Conservation (phyloP, 2,329 filamentous ascomycete species). For the Aspergillus awamori region DNA sequence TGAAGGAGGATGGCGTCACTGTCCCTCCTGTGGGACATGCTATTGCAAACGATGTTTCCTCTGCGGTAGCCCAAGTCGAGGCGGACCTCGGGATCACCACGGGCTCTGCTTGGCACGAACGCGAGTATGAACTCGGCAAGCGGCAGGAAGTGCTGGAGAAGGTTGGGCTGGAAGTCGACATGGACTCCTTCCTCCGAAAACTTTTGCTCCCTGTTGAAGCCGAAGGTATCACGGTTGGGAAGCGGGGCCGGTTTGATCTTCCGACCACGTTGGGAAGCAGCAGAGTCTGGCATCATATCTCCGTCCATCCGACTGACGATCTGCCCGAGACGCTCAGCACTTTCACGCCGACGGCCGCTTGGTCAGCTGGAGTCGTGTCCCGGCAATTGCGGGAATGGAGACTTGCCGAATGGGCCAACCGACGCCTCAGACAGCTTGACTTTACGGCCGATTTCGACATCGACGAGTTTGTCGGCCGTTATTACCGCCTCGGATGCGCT, state of each 20-base stretch:
- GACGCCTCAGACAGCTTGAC: conserved; percentile 85
- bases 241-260: conserved; percentile 77
- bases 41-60: conserved; percentile 83
- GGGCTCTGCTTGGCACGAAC: conserved; percentile 68
- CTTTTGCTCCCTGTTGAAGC: conserved; percentile 77
- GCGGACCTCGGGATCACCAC: conserved; percentile 76
- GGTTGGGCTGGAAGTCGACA: conserved; percentile 77
- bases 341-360: conserved; percentile 74
- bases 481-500: conserved; percentile 78
- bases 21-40: conserved; percentile 74
- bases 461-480: conserved; percentile 86
- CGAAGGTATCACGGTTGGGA: conserved; percentile 79
- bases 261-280: conserved; percentile 75
- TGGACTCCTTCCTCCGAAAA: conserved; percentile 78
- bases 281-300: conserved; percentile 92
- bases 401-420: conserved; percentile 93
- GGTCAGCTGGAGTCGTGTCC: conserved; percentile 92
- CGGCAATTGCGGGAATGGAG: conserved; percentile 92
- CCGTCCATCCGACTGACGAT: conserved; percentile 88
- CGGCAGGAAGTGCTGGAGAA: conserved; percentile 84
- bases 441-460: conserved; percentile 96
- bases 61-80: conserved; percentile 74
- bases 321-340: conserved; percentile 71
- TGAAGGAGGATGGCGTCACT: conserved; percentile 93
- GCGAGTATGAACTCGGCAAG: conserved; percentile 78